Evolutionary conservation across 1,284 basidiomycete genomes (phyloP), one percentile per base, ranked within the genome.

Genomic region (Mycena sp.): DNA sequence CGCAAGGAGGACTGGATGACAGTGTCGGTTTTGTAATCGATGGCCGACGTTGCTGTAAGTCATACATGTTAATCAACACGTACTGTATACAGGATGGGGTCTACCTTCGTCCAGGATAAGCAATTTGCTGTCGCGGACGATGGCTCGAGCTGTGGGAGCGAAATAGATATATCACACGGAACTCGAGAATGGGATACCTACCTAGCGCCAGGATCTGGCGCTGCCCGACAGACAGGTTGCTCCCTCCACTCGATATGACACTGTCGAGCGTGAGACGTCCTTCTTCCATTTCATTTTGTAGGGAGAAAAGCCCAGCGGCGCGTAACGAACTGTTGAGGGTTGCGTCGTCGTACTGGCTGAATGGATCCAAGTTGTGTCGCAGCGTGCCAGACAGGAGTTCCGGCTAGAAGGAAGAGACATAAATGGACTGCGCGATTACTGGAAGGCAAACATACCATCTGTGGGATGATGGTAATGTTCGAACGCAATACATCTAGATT

Each of bases 221-320:
- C 71, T 93, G 88, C 3, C 90, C 90, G 37, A 91, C 86, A 2
- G 86, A 88, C 30, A 93, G 77, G 69, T 92, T 92, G 16, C 80
- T 74, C 6, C 90, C 89, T 0, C 84, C 87, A 52, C 81, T 81
- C 1, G 87, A 76, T 40, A 90, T 83, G 32, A 77, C 76, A 49
- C 75, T 85, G 57, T 86, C 85, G 9, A 87, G 71, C 4, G 80
- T 84, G 57, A 87, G 79, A 30, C 75, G 77, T 19, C 77, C 80
- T 65, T 85, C 80, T 30, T 85, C 83, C 28, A 72, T 74, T 69
- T 86, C 82, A 40, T 69, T 76, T 68, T 86, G 85, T 4, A 86
- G 72, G 4, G 84, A 77, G 69, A 81, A 85, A 1, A 89, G 72
- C 0, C 86, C 86, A 3, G 86, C 80, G 19, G 85, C 76, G 21